These are phyloP conservation scores for Dalbergia oliveri DNA, from an alignment of 306 rosid species.

Conservation along the genomic window DNA sequence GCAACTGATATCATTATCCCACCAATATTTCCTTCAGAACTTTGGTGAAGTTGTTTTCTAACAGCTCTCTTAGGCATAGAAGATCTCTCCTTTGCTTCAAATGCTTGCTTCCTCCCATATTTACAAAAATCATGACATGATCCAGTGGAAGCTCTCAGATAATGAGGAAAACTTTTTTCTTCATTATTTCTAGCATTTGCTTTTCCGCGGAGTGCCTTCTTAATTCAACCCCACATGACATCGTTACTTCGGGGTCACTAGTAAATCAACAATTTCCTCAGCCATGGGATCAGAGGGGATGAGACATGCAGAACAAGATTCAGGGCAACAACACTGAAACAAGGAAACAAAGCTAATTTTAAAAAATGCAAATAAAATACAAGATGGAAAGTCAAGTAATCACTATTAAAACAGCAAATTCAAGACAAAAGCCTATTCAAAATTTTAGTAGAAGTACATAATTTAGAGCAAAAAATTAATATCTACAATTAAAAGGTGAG, in stretches of 20 bases:
- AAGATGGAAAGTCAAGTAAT: neutral
- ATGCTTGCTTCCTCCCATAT: slow-evolving; percentile 63
- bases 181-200: slow-evolving; percentile 44
- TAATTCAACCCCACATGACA: slow-evolving; percentile 45
- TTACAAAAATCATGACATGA: slow-evolving; percentile 95
- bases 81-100: slow-evolving; percentile 53
- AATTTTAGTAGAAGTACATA: neutral
- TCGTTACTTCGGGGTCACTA: slow-evolving; percentile 43
- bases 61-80: slow-evolving; percentile 50
- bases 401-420: slow-evolving; percentile 13
- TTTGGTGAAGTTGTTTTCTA: slow-evolving; percentile 43
- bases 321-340: slow-evolving; percentile 59
- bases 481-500: neutral
- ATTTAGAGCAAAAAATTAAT: neutral
- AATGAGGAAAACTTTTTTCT: slow-evolving; percentile 63
- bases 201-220: slow-evolving; percentile 73
- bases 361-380: slow-evolving; percentile 3
- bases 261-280: slow-evolving; percentile 47
- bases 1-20: slow-evolving; percentile 28
- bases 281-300: slow-evolving; percentile 54
- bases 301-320: slow-evolving; percentile 37
- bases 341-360: slow-evolving; percentile 16
- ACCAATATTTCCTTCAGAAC: slow-evolving; percentile 35
- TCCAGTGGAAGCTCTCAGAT: slow-evolving; percentile 80
- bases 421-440: slow-evolving; percentile 20